Conservation (phyloP, 1,139 yeast species). For the Suhomyces bolitotheri region DNA sequence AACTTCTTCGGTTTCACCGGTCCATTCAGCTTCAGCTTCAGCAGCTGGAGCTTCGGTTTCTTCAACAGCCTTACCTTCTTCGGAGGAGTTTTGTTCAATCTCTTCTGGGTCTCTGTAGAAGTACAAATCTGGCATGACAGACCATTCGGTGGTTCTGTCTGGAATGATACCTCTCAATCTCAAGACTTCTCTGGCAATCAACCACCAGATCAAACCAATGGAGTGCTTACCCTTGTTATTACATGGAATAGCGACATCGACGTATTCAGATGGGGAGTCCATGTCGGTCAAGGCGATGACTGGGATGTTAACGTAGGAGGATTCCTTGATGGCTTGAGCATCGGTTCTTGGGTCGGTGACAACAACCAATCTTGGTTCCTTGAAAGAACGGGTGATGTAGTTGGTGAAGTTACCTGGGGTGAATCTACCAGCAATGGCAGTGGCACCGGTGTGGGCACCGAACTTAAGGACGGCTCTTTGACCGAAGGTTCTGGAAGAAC, state of each 20-base stretch:
- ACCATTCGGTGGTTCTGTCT: constrained; percentile 97
- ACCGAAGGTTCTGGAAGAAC: constrained; percentile 99
- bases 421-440: constrained; percentile 99
- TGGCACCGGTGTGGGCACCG: constrained; percentile 99
- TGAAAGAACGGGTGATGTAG: constrained; percentile 99
- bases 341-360: constrained; percentile 99
- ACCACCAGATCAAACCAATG: constrained; percentile 99
- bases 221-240: constrained; percentile 99
- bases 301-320: constrained; percentile 99
- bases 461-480: constrained; percentile 99
- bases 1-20: constrained; percentile 62
- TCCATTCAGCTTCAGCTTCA: constrained; percentile 54
- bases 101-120: constrained; percentile 99
- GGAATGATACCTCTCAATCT: constrained; percentile 98
- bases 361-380: constrained; percentile 99
- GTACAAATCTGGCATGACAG: constrained; percentile 99
- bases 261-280: constrained; percentile 98
- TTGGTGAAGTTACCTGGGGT: constrained; percentile 99
- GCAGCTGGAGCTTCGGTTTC: constrained; percentile 53
- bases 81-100: constrained; percentile 83
- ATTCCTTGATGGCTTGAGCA: constrained; percentile 99
- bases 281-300: constrained; percentile 98
- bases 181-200: constrained; percentile 98
- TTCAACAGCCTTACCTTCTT: constrained; percentile 54
- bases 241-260: constrained; percentile 99